These are phyloP conservation scores for Novymonas esmeraldas DNA, from an alignment of 208 protist genomes.

Conservation along the genomic window DNA sequence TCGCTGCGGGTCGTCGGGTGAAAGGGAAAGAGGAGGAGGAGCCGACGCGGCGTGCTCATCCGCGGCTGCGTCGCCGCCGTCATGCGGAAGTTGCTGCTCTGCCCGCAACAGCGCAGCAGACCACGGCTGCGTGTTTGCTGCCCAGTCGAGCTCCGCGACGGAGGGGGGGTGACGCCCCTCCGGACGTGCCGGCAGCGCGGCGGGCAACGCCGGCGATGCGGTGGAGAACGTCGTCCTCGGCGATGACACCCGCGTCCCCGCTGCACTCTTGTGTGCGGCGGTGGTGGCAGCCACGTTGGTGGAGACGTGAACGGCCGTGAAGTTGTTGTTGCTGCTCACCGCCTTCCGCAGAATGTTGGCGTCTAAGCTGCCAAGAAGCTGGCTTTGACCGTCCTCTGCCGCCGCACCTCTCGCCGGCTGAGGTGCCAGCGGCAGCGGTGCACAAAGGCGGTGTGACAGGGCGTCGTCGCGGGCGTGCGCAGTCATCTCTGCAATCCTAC, in stretches of 20 bases:
- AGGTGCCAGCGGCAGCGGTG: background rate
- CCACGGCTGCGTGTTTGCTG: conserved; percentile 28
- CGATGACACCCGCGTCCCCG: background rate
- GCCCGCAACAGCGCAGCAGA: conserved; percentile 18
- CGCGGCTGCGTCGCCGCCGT: no score
- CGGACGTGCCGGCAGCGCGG: no score
- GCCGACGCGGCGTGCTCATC: background rate
- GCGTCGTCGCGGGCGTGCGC: conserved; percentile 12
- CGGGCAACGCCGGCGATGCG: background rate
- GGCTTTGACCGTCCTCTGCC: background rate
- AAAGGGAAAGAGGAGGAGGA: no score
- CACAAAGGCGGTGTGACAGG: conserved; percentile 11
- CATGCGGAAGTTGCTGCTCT: conserved; percentile 16
- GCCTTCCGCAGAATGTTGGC: background rate
- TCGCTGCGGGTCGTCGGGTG: no score
- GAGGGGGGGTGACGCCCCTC: background rate
- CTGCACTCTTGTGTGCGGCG: background rate
- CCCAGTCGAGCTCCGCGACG: background rate
- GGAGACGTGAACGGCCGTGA: conserved; percentile 18
- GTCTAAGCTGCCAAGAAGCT: background rate
- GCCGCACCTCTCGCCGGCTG: background rate
- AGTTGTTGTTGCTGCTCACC: conserved; percentile 2
- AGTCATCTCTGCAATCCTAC: conserved; percentile 9
- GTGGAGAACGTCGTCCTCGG: background rate
- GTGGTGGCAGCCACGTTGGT: conserved; percentile 3